These are phyloP conservation scores for Psophocarpus tetragonolobus DNA, from an alignment of 306 rosid species.

Conservation along the genomic window DNA sequence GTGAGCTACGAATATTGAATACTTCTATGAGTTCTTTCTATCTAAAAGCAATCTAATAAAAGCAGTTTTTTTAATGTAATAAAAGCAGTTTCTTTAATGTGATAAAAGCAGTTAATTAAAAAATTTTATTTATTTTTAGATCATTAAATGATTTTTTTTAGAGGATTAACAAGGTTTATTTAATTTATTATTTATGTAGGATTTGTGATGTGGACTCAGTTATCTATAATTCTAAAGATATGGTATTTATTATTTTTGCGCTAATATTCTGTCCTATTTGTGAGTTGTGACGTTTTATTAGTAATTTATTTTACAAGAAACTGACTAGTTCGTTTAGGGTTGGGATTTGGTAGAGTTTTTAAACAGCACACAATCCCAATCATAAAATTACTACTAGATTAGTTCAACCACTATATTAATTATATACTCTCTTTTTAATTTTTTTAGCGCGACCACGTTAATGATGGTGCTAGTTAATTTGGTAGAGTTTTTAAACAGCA, in stretches of 20 bases:
- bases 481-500: too few relatives aligned
- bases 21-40: too few relatives aligned
- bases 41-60: neutral
- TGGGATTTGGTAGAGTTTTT: neutral
- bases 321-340: neutral
- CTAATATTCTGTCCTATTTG: too few relatives aligned
- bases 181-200: neutral
- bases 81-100: too few relatives aligned
- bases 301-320: neutral
- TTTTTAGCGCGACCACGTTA: too few relatives aligned
- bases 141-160: too few relatives aligned
- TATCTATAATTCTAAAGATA: too few relatives aligned
- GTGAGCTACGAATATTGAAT: neutral
- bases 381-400: neutral
- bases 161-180: neutral
- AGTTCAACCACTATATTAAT: neutral
- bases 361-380: neutral
- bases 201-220: neutral
- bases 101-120: too few relatives aligned
- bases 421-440: rapidly evolving
- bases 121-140: too few relatives aligned
- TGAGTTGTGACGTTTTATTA: neutral
- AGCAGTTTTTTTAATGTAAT: too few relatives aligned
- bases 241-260: neutral
- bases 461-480: too few relatives aligned